Evolutionary conservation across 164 flowering plant genomes (phyloP).

Genomic region (Akebia trifoliata): DNA sequence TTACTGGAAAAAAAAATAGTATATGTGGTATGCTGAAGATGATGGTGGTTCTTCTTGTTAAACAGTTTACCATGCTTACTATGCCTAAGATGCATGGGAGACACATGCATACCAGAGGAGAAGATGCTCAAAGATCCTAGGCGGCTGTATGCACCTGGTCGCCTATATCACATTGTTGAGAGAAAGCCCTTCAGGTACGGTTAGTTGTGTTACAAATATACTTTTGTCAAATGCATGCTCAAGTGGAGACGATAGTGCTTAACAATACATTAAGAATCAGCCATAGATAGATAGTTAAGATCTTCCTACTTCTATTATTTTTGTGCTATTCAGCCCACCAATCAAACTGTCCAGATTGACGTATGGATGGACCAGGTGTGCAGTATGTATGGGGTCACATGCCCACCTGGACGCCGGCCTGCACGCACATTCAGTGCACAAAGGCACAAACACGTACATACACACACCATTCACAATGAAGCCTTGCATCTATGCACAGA

Average conservation of each 20-base stretch:
- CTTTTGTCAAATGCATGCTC: background rate
- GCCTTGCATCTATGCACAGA: background rate
- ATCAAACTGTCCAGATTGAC: background rate
- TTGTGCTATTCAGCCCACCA: background rate
- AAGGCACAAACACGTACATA: too few species aligned
- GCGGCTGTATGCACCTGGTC: slow-evolving; percentile 96
- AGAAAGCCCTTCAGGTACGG: slow-evolving; percentile 83
- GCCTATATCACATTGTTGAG: slow-evolving; percentile 93
- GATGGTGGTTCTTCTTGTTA: slow-evolving; percentile 15
- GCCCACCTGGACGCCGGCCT: too few species aligned
- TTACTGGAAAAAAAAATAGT: too few species aligned
- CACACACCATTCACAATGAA: background rate
- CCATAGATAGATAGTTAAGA: background rate
- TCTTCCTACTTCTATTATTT: background rate
- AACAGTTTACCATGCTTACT: slow-evolving; percentile 91
- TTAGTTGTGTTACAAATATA: background rate
- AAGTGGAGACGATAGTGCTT: background rate
- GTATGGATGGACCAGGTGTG: background rate
- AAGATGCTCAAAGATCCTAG: slow-evolving; percentile 87
- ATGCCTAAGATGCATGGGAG: slow-evolving; percentile 84
- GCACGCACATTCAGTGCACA: too few species aligned
- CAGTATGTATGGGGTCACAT: too few species aligned
- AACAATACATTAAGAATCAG: background rate
- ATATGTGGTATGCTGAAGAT: background rate
- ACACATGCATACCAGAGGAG: slow-evolving; percentile 82